These are phyloP conservation scores for Trametes hirsuta DNA, from an alignment of 1,284 basidiomycete genomes.

Conservation along the genomic window DNA sequence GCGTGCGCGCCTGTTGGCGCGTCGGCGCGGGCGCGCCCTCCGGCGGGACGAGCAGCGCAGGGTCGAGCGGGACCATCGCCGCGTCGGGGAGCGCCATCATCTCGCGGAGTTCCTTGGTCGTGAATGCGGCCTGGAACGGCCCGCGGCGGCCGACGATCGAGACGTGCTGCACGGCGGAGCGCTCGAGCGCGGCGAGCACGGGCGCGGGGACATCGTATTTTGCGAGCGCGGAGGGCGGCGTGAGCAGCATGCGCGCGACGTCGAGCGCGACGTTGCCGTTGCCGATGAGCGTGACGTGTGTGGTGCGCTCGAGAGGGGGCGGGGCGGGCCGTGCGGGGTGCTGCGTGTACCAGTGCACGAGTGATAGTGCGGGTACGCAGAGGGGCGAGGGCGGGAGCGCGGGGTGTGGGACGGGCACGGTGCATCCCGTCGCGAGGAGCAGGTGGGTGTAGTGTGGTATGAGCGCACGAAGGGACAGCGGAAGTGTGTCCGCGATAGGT, in stretches of 20 bases:
- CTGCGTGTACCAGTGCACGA: conserved; percentile 98
- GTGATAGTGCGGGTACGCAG: conserved; percentile 79
- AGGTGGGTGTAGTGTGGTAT: conserved; percentile 79
- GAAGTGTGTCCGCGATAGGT: conserved; percentile 50
- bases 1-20: conserved; percentile 68
- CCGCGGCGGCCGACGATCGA: conserved; percentile 88
- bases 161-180: conserved; percentile 74
- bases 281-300: conserved; percentile 86
- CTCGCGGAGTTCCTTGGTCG: conserved; percentile 94
- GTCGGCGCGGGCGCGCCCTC: conserved; percentile 41
- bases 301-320: conserved; percentile 62
- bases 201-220: conserved; percentile 82
- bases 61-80: conserved; percentile 64
- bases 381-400: conserved; percentile 53
- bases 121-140: conserved; percentile 89
- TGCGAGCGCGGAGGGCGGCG: conserved; percentile 60
- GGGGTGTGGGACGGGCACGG: conserved; percentile 60
- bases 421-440: conserved; percentile 82
- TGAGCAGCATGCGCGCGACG: conserved; percentile 88
- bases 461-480: conserved; percentile 61
- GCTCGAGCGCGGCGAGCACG: conserved; percentile 73
- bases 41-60: conserved; percentile 46
- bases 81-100: conserved; percentile 80
- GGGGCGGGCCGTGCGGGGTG: conserved; percentile 72
- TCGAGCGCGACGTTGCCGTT: conserved; percentile 98